Percentiles rank a stretch among this genome's conserved stretches.
phyloP scores from a whole-genome alignment of 2,329 filamentous ascomycete genomes.

The Zasmidium angulare region DNA sequence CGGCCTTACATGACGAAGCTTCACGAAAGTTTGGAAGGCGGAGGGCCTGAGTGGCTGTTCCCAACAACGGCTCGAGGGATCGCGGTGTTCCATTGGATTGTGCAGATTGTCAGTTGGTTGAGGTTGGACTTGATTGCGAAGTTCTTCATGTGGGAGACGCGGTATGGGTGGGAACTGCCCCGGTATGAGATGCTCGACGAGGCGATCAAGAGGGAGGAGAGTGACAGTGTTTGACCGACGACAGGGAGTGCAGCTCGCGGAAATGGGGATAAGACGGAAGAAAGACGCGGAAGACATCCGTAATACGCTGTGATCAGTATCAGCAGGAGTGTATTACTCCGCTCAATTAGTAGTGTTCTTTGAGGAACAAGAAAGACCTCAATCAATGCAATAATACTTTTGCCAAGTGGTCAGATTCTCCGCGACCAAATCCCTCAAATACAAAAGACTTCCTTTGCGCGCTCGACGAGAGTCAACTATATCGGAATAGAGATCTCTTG shows the following conservation, averaged over 20 bases:
- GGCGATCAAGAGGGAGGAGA: background rate
- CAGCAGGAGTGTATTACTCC: background rate
- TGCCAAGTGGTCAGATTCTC: background rate
- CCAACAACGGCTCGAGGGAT: conserved; percentile 36
- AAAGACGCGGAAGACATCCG: background rate
- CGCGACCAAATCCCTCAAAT: background rate
- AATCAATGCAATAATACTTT: too few relatives aligned
- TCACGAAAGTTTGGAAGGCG: conserved; percentile 7
- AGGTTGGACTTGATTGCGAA: conserved; percentile 13
- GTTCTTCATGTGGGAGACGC: conserved; percentile 3
- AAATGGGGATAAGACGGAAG: background rate
- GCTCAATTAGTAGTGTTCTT: background rate
- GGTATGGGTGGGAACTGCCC: conserved; percentile 6
- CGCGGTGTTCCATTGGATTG: conserved; percentile 21
- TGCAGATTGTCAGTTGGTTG: conserved; percentile 18
- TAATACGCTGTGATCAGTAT: too few relatives aligned
- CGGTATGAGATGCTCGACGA: conserved; percentile 4
- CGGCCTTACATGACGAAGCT: conserved; percentile 20
- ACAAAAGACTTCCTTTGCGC: background rate
- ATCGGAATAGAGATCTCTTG: too few relatives aligned
- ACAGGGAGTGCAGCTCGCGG: background rate
- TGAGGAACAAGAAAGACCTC: too few relatives aligned
- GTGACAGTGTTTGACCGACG: too few relatives aligned
- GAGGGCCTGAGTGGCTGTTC: conserved; percentile 24
- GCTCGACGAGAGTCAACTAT: too few relatives aligned